Evolutionary conservation across 129 eudicot species (phyloP).

Genomic region (Arctium minus): DNA sequence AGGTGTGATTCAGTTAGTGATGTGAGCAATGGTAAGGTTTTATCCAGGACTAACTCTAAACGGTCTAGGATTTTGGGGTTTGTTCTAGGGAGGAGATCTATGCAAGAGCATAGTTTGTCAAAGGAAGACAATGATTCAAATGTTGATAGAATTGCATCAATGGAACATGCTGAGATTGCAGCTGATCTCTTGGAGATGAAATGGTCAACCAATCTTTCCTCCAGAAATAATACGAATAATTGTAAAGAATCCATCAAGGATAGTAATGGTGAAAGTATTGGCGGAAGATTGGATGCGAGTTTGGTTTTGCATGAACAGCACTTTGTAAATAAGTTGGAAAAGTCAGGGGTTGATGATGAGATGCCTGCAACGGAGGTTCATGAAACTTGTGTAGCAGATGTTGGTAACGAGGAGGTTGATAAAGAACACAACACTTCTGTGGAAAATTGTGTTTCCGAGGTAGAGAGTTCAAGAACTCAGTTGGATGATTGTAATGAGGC

Average conservation of each 20-base stretch:
- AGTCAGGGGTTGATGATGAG: constrained; percentile 9
- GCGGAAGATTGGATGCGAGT: constrained; percentile 31
- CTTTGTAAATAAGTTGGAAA: constrained; percentile 27
- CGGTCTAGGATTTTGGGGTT: constrained; percentile 57
- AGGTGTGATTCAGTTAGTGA: constrained; percentile 32
- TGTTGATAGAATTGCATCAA: constrained; percentile 38
- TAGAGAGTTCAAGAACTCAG: constrained; percentile 22
- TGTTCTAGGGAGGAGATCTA: constrained; percentile 63
- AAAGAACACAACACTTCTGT: constrained; percentile 16
- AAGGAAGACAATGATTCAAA: constrained; percentile 28
- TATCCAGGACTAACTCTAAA: constrained; percentile 42
- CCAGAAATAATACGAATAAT: constrained; percentile 13
- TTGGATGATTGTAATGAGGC: constrained; percentile 20
- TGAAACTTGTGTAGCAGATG: constrained; percentile 25
- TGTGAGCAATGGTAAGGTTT: constrained; percentile 32
- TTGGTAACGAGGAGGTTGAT: constrained; percentile 19
- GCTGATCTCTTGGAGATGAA: constrained; percentile 89
- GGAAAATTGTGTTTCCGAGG: background rate
- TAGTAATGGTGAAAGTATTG: constrained; percentile 16
- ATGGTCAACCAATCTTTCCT: constrained; percentile 72
- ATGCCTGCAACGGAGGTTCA: constrained; percentile 15
- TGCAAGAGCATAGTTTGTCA: constrained; percentile 32
- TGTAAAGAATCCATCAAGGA: constrained; percentile 11
- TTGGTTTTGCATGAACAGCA: constrained; percentile 33
- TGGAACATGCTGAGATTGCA: constrained; percentile 89